Conservation (phyloP, 176 grass and related monocot species). For the Avena eriantha region DNA sequence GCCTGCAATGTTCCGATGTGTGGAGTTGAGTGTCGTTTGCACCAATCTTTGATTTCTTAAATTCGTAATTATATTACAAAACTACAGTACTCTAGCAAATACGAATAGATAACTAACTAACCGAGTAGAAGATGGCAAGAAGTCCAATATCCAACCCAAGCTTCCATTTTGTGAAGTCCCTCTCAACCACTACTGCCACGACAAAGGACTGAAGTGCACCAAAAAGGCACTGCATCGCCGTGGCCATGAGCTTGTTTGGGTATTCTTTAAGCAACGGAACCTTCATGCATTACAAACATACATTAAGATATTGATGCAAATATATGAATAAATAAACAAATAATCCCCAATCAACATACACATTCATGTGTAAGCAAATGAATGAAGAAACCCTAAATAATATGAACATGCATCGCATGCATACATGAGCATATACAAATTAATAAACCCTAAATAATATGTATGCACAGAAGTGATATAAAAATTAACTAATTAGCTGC, state of each 20-base stretch:
- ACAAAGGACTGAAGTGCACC: constrained; percentile 60
- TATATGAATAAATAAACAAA: not conserved
- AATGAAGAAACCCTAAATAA: too few species aligned
- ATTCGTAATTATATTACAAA: not conserved
- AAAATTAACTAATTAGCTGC: not conserved
- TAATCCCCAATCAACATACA: not conserved
- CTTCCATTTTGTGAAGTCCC: constrained; percentile 60
- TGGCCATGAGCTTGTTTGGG: constrained; percentile 75
- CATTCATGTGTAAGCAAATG: not conserved
- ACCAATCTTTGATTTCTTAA: not conserved
- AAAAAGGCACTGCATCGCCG: constrained; percentile 46
- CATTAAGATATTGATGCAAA: not conserved
- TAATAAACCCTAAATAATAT: too few species aligned
- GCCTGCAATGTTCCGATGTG: not conserved
- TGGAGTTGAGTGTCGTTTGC: not conserved
- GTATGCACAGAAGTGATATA: too few species aligned
- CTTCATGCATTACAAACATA: not conserved
- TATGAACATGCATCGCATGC: not conserved
- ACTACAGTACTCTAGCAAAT: not conserved
- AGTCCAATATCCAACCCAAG: constrained; percentile 59
- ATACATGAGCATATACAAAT: not conserved
- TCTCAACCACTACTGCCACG: constrained; percentile 56
- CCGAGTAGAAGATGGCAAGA: constrained; percentile 56
- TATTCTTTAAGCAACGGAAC: constrained; percentile 67
- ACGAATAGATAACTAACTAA: not conserved